Evolutionary conservation across 257 asterid species (phyloP).

Genomic region (Thymus mandschuricus): DNA sequence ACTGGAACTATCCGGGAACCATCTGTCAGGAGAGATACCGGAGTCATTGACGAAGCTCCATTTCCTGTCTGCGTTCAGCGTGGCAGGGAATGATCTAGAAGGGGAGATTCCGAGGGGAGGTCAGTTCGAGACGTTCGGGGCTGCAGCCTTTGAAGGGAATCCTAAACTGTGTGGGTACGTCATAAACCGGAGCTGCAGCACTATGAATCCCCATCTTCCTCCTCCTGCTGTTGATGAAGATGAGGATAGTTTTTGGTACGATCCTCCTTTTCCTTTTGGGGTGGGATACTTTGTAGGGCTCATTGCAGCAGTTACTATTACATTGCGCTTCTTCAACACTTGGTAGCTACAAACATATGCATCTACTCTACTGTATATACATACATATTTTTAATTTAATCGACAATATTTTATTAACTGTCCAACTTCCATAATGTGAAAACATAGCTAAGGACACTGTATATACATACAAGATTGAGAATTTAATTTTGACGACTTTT

Average conservation of each 20-base stretch:
- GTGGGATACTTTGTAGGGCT: slow-evolving; percentile 48
- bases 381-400: too few species aligned
- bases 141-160: slow-evolving; percentile 50
- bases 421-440: too few species aligned
- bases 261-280: slow-evolving; percentile 43
- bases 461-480: too few species aligned
- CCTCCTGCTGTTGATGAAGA: background rate
- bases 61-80: slow-evolving; percentile 57
- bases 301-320: slow-evolving; percentile 1
- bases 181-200: slow-evolving; percentile 31
- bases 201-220: too few species aligned
- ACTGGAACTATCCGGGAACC: slow-evolving; percentile 48
- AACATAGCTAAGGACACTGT: too few species aligned
- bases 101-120: slow-evolving; percentile 57
- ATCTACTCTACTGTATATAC: too few species aligned
- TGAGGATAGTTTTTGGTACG: slow-evolving; percentile 29
- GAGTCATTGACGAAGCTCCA: slow-evolving; percentile 39
- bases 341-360: background rate
- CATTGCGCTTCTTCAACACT: slow-evolving; percentile 20
- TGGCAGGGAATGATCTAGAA: slow-evolving; percentile 51
- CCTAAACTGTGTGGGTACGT: slow-evolving; percentile 50
- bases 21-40: slow-evolving; percentile 54
- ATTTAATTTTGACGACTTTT: too few species aligned
- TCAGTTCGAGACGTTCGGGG: slow-evolving; percentile 53
- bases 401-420: too few species aligned